A percentile compares a stretch with the other conserved stretches of the same genome.
These are phyloP conservation scores for Petunia hybrid DNA, from an alignment of 305 asterid genomes.

Conservation along the genomic window DNA sequence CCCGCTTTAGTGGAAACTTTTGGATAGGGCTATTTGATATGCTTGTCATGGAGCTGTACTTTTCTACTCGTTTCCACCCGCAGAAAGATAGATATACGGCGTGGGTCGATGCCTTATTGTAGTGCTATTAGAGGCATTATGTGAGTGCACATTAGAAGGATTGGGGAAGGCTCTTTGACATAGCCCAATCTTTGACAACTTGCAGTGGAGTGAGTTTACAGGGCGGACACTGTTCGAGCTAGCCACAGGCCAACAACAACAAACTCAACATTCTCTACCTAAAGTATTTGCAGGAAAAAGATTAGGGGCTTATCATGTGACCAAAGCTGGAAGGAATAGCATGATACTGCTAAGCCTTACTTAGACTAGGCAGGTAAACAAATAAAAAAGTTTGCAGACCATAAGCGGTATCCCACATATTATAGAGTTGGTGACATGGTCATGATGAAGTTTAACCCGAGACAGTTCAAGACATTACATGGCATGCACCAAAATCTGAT, in stretches of 20 bases:
- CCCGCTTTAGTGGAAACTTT: no score
- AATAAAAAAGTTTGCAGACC: not conserved
- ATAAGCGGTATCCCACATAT: not conserved
- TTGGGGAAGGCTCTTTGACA: not conserved
- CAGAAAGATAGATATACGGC: no score
- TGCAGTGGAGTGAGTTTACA: not conserved
- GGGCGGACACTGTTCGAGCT: no score
- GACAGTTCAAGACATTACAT: not conserved
- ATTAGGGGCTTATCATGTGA: not conserved
- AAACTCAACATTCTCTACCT: not conserved
- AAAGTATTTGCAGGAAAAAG: no score
- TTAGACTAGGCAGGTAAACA: not conserved
- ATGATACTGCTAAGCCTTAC: not conserved
- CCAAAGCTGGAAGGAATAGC: not conserved
- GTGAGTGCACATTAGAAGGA: not conserved
- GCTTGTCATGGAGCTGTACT: no score
- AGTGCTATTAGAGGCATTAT: not conserved
- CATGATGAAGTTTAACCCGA: not conserved
- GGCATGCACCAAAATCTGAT: conserved; percentile 8
- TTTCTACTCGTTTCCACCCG: no score
- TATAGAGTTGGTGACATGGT: not conserved
- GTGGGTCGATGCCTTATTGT: not conserved
- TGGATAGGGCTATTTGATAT: no score
- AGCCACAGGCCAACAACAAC: no score
- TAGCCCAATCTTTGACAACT: not conserved